Base-by-base conservation (phyloP, 2,329 filamentous ascomycete species). In the Claviceps arundinis region DNA sequence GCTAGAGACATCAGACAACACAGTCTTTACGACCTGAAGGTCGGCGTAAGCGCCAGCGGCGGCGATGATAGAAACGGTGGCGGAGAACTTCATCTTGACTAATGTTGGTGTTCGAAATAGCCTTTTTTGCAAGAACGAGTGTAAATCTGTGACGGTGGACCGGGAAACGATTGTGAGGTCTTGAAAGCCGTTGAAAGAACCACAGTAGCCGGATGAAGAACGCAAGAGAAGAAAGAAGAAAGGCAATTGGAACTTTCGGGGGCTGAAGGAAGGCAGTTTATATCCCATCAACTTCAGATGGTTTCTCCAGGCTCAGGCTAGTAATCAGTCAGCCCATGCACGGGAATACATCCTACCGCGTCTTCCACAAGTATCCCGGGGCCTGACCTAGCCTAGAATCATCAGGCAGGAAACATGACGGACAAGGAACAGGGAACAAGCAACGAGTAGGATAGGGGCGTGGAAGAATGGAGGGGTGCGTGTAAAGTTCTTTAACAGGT, bases 11-110 rank as follows among this genome's bases (percentile, higher is more conserved):
- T 11, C 40, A 13, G 3, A 6, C 48, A 61, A 46, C 37, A 56
- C 56, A 17, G 24, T n/a, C 19, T 52, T 42, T 50, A 61, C 50
- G 41, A 44, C 44, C 9, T 37, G 17, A 17, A 59, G 24, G 41
- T 60, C 52, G 45, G 57, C 52, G 19, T 52, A 51, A 47, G 50
- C 50, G 52, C 52, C 55, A 13, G 55, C 50, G 47, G 56, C 57
- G 34, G 51, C 53, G 51, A 52, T 47, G 22, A 47, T 47, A 49
- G 56, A 30, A 42, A 56, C 40, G 34, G 56, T 49, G 40, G 48
- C 49, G 37, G 51, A 52, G 57, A 53, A 57, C 57, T 56, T 57
- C 57, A 59, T 59, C 14, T 49, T 57, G 53, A 17, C 19, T 47
- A 11, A 47, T 30, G 43, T 5, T 19, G 47, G 48, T 34, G 37